phyloP scores from a whole-genome alignment of 2,329 filamentous ascomycete genomes.

The Arthrobotrys iridis region DNA sequence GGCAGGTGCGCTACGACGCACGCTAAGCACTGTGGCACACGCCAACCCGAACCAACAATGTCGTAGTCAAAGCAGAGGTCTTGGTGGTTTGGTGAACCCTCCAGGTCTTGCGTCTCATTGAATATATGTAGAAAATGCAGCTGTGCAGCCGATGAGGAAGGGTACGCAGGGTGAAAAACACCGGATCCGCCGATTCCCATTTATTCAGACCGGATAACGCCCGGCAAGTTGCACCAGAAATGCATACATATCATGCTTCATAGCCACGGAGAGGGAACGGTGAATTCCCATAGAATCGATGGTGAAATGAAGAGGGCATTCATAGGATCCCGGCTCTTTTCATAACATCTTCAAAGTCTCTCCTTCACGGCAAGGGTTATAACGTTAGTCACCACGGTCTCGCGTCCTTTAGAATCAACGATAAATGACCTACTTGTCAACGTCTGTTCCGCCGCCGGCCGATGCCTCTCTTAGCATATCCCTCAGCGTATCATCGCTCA shows the following conservation, averaged over 20 bases:
- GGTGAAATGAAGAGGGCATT: constrained; percentile 59
- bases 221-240: not conserved
- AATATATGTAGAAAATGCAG: not conserved
- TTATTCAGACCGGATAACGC: not conserved
- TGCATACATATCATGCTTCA: not conserved
- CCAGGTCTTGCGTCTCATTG: constrained; percentile 4
- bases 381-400: not conserved
- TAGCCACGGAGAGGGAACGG: not conserved
- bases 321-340: constrained; percentile 82
- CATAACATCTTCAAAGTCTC: constrained; percentile 90
- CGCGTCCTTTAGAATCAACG: not conserved
- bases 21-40: constrained; percentile 16
- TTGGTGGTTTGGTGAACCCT: no score
- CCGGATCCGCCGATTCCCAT: not conserved
- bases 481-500: constrained; percentile 81
- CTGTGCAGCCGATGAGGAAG: constrained; percentile 1
- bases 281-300: not conserved
- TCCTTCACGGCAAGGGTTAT: constrained; percentile 62
- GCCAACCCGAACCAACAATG: not conserved
- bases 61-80: constrained; percentile 14
- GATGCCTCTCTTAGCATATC: constrained; percentile 97
- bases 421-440: constrained; percentile 65
- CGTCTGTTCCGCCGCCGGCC: constrained; percentile 74
- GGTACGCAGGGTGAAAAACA: not conserved
- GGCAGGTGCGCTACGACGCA: constrained; percentile 41